phyloP scores from a whole-genome alignment of 306 rosid species.

The Cucumis hystrix region DNA sequence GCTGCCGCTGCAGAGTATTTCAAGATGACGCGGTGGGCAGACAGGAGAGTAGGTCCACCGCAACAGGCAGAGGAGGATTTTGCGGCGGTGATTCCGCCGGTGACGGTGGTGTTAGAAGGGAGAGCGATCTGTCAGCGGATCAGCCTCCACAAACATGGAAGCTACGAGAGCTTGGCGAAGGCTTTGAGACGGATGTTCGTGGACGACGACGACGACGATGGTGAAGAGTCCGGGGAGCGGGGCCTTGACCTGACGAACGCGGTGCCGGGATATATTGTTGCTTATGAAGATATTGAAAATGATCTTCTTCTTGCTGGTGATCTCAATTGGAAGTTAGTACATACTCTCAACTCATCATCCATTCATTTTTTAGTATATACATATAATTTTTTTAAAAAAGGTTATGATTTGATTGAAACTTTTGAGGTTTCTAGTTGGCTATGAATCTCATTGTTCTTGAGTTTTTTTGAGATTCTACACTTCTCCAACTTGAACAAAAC shows the following conservation, averaged over 20 bases:
- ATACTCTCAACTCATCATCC: no score
- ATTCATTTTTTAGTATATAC: no score
- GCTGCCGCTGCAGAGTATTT: constrained; percentile 16
- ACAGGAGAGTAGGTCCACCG: constrained; percentile 14
- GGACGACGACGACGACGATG: not conserved
- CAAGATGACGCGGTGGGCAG: constrained; percentile 41
- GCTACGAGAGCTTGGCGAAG: constrained; percentile 64
- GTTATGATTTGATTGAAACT: no score
- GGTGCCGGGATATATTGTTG: constrained; percentile 69
- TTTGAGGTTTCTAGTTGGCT: no score
- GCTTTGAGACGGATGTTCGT: constrained; percentile 68
- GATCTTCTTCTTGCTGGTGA: constrained; percentile 95
- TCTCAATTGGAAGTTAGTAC: constrained; percentile 67
- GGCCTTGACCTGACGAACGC: constrained; percentile 59
- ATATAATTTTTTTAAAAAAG: no score
- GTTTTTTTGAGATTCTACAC: no score
- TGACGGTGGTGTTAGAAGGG: constrained; percentile 81
- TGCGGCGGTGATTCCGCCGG: constrained; percentile 47
- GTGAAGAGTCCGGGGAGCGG: not conserved
- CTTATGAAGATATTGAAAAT: constrained; percentile 80
- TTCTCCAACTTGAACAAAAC: no score
- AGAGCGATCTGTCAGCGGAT: constrained; percentile 87
- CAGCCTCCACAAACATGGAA: constrained; percentile 60
- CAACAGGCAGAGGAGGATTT: constrained; percentile 19
- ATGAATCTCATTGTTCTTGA: no score